Base-by-base conservation (phyloP, 495 filamentous ascomycete genomes). In the Podospora didyma region DNA sequence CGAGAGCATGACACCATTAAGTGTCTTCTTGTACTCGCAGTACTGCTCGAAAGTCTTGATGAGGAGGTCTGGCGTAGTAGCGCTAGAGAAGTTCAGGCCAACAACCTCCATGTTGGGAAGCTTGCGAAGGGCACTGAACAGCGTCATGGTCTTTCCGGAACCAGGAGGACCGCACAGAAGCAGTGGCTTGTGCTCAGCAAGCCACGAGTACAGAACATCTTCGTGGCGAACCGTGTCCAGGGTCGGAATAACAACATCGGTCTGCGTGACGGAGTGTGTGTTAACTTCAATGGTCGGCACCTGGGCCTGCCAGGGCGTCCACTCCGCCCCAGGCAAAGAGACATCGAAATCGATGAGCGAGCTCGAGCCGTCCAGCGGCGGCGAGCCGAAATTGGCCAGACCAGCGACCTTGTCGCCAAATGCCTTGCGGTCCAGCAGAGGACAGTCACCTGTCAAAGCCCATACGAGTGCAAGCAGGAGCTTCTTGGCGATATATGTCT, bases 1-100 rank as follows among this genome's bases (percentile, higher is more conserved):
- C 47, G 93, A 96, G 67, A 99, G 88, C 59, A 96, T 87, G 22
- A 97, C 90, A 46, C 94, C 94, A 63, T 93, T 97, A 22, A 97
- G 76, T 16, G 94, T 97, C 80, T 97, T 97, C 74, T 90, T 90
- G 73, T 99, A 99, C 71, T 99, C 94, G 71, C 94, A 99, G 68
- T 99, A 97, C 70, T 99, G 94, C 74, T 97, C 94, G 59, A 99
- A 96, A 0, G 95, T 97, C 79, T 97, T 97, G 74, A 99, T 89
- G 59, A 99, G 82, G 22, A 99, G 83, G 72, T 97, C 95, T 16
- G 94, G 95, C 2, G 95, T 97, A 1, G 94, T 99, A 2, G 94
- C 95, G 62, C 94, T 97, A 16, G 94, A 99, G 72, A 99, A 99
- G 70, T 99, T 99, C 70, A 99, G 89, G 45, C 94, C 94, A 52